A percentile compares a stretch with the other conserved stretches of the same genome.
Conservation (phyloP, 139 green algal genomes). For the Eudorina sp. region DNA sequence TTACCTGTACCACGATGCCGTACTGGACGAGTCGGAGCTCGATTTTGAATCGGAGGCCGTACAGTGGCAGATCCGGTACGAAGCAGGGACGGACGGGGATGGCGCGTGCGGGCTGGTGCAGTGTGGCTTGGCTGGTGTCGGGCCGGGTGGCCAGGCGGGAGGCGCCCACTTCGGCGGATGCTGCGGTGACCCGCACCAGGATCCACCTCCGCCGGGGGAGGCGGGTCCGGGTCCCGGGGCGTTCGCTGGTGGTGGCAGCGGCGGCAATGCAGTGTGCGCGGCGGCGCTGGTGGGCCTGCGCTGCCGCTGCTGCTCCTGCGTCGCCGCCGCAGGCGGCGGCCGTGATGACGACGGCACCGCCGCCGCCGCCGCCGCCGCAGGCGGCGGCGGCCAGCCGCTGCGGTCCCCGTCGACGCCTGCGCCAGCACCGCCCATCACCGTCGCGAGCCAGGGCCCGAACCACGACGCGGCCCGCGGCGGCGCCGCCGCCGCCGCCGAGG, state of each 20-base stretch:
- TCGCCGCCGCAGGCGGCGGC: too few relatives aligned
- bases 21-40: slow-evolving; percentile 36
- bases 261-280: background rate
- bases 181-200: slow-evolving; percentile 8
- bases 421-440: background rate
- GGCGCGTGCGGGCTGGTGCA: too few relatives aligned
- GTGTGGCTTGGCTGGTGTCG: too few relatives aligned
- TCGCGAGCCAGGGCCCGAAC: background rate
- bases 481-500: background rate
- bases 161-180: background rate
- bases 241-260: background rate
- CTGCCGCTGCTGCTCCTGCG: slow-evolving; percentile 24
- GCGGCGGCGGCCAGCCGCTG: background rate
- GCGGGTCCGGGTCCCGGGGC: background rate
- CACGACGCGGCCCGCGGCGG: background rate
- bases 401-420: background rate
- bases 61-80: slow-evolving; percentile 29
- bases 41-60: slow-evolving; percentile 23
- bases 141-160: background rate
- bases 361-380: too few relatives aligned
- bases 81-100: background rate
- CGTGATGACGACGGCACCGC: too few relatives aligned
- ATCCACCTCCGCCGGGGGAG: background rate
- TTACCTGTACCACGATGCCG: slow-evolving; percentile 3
- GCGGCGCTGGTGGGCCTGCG: slow-evolving; percentile 6